Conservation (phyloP, 352 stramenopile species). For the Globisporangium middletonii region DNA sequence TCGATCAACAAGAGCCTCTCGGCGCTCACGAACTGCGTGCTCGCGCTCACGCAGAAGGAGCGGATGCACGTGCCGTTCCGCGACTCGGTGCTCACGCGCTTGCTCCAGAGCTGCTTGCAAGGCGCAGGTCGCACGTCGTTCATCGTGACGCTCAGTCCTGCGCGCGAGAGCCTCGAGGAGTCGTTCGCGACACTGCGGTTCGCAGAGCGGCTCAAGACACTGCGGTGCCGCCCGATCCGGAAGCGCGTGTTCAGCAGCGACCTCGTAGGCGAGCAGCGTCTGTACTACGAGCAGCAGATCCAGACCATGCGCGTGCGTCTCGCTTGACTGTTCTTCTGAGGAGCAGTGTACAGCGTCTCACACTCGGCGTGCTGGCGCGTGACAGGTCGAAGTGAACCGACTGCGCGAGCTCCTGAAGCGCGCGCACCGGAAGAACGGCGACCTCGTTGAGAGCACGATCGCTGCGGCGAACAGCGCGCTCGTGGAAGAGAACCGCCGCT, state of each 20-base stretch:
- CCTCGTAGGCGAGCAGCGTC: constrained; percentile 39
- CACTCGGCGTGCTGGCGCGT: background rate
- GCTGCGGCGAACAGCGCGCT: constrained; percentile 37
- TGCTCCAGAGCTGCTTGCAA: constrained; percentile 64
- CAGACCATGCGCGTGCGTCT: constrained; percentile 46
- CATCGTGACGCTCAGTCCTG: constrained; percentile 60
- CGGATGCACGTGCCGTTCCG: constrained; percentile 54
- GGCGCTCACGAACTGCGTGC: constrained; percentile 68
- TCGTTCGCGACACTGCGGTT: constrained; percentile 69
- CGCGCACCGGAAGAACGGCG: constrained; percentile 26
- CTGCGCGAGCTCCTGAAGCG: constrained; percentile 46
- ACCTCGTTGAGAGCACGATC: constrained; percentile 16
- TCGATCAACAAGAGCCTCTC: constrained; percentile 78
- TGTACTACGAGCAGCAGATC: constrained; percentile 69
- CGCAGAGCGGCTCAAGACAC: constrained; percentile 52
- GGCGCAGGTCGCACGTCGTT: constrained; percentile 46
- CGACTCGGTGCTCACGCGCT: constrained; percentile 60
- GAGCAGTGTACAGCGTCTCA: background rate
- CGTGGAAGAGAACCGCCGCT: constrained; percentile 51
- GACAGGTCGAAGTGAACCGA: constrained; percentile 47
- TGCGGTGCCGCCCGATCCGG: constrained; percentile 48
- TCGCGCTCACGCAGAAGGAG: constrained; percentile 55
- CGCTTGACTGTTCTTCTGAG: background rate
- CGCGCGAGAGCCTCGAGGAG: constrained; percentile 49
- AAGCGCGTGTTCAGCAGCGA: constrained; percentile 48